Base-by-base conservation (phyloP, 2,329 filamentous ascomycete species). In the Colletotrichum simmondsii region DNA sequence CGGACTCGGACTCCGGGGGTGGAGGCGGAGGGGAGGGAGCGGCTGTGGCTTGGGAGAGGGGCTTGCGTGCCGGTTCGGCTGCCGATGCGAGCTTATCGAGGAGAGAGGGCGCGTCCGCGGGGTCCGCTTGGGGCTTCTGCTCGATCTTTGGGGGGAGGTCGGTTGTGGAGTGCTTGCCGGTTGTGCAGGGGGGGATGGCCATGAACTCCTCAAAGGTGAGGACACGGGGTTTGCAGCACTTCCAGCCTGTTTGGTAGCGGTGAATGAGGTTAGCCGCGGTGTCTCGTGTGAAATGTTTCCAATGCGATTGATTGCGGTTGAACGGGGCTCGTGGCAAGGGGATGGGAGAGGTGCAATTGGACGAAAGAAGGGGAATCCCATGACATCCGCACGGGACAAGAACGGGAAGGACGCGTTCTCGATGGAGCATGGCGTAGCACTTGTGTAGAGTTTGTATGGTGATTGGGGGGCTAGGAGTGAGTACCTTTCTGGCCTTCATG, bases 131-230 rank as follows among this genome's bases (percentile, higher is more conserved):
- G 54, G 70, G 79, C 78, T 88, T 91, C 84, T 92, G 90, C 78
- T 92, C 91, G 71, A 92, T 84, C 78, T 87, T 84, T 22, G 89
- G 90, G 2, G 90, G 90, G 67, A 88, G 81, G 78, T 98, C 96
- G 74, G 97, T 93, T 14, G 94, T 95, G 72, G 94, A 97, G 86
- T 99, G 97, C 79, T 92, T 95, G 79, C 97, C 97, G 14, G 92
- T 94, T 30, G 97, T 98, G 88, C 97, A 99, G 49, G 97, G 96
- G 62, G 94, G 87, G 78, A 99, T 98, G 73, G 88, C 83, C 83
- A 99, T 94, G 87, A 99, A 99, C 85, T 99, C 97, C 85, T 99
- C 97, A 82, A 99, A 99, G 72, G 95, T 98, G 78, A 99, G 88
- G 78, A 98, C 95, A 79, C 97, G 93, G 70, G 95, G 93, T 85